phyloP scores from a whole-genome alignment of 225 moss, liverwort and hornwort species.

The Climacium dendroides region DNA sequence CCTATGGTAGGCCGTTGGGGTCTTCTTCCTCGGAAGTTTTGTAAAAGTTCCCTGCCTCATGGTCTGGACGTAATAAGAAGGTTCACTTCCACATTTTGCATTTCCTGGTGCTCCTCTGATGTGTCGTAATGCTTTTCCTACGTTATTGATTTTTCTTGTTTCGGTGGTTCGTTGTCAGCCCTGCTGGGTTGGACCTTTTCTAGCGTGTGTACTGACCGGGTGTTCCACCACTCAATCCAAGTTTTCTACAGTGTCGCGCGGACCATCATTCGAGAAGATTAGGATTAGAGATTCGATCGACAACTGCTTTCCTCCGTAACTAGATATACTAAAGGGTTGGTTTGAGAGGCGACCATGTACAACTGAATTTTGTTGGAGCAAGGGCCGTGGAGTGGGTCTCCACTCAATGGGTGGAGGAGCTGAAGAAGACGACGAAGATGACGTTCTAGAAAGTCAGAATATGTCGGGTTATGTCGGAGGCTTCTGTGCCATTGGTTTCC shows the following conservation, averaged over 20 bases:
- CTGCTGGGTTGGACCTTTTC: not conserved
- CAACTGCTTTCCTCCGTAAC: not conserved
- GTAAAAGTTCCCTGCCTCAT: conserved; percentile 48
- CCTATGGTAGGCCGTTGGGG: conserved; percentile 30
- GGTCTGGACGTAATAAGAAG: conserved; percentile 50
- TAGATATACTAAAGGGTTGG: not conserved
- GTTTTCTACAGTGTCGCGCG: not conserved
- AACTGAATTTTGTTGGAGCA: not conserved
- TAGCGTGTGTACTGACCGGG: not conserved
- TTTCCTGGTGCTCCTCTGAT: not conserved
- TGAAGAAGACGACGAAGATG: not conserved
- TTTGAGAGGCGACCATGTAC: not conserved
- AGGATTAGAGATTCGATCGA: not conserved
- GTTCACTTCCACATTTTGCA: conserved; percentile 12
- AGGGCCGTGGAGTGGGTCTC: not conserved
- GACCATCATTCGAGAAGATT: not conserved
- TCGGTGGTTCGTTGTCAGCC: not conserved
- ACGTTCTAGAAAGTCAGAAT: conserved; percentile 20
- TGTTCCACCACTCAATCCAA: not conserved
- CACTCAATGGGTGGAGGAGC: not conserved
- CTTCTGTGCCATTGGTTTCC: conserved; percentile 1
- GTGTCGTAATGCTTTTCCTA: not conserved
- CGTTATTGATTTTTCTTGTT: not conserved
- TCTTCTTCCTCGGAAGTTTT: conserved; percentile 44
- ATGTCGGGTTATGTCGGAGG: conserved; percentile 21